Base-by-base conservation (phyloP, 164 flowering plant species). In the Aristolochia contorta region DNA sequence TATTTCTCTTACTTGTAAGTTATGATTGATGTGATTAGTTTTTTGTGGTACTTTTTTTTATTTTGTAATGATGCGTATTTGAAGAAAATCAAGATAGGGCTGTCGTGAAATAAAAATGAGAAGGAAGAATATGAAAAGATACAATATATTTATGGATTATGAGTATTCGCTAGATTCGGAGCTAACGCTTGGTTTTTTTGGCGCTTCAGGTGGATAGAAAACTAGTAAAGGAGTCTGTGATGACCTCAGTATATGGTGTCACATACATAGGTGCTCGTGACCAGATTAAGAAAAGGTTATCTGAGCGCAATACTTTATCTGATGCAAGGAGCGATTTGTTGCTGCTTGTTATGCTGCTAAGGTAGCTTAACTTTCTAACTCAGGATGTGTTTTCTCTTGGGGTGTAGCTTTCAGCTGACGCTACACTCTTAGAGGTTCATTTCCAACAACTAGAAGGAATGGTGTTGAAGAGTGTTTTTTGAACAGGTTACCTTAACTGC, bases 181-280 rank as follows among this genome's bases (percentile, higher is more conserved):
- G 12, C 64, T 63, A 25, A 60, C 25, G 27, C 43, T 43, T 61
- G n/a, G 24, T 46, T 50, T n/a, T n/a, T 57, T 46, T 50, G 46
- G 47, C 15, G 53, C 12, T 49, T 12, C 58, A 86, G 93, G 93
- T 87, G 69, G 95, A 91, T 55, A 75, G 99, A 64, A 91, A 94
- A 69, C 74, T 94, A 79, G 99, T 94, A 49, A 94, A 94, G 80
- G 97, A 94, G 76, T 91, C 99, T 0, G 99, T 94, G 68, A 94
- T 94, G 99, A 91, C 97, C 57, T 91, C 97, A 55, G 99, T 94
- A 8, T 94, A 91, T 85, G 99, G 99, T 65, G 99, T 94, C 55
- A 94, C 99, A 20, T 90, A 85, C 53, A 70, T 86, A 65, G 99
- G 99, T 62, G 99, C 97, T 16, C 89, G 96, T 60, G 97, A 94